A percentile compares a stretch with the other conserved stretches of the same genome.
Evolutionary conservation across 2,329 filamentous ascomycete genomes (phyloP).

Genomic region (Shiraia sp.): DNA sequence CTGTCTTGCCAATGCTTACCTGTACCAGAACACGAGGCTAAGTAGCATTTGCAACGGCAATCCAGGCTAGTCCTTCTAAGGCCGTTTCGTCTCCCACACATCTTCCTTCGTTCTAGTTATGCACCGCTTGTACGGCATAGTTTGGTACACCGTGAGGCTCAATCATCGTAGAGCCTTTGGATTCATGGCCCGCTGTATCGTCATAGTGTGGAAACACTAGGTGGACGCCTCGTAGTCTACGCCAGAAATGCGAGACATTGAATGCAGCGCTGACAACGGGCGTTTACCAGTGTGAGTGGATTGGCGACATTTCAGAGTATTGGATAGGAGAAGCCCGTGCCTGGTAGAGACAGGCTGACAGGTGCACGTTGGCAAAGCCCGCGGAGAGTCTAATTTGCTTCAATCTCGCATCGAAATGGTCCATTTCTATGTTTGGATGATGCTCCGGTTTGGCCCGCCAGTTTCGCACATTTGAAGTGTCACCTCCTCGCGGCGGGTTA

Average conservation of each 20-base stretch:
- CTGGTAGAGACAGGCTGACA: constrained; percentile 22
- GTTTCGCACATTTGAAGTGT: constrained; percentile 38
- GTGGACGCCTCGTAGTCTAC: constrained; percentile 12
- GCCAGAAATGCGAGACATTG: constrained; percentile 18
- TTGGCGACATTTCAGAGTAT: constrained; percentile 13
- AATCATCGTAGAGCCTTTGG: constrained; percentile 16
- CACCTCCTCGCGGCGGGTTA: constrained; percentile 32
- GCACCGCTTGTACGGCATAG: constrained; percentile 24
- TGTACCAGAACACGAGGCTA: constrained; percentile 29
- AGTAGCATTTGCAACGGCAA: constrained; percentile 21
- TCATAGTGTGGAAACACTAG: constrained; percentile 15
- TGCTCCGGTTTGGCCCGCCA: constrained; percentile 34
- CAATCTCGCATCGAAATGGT: constrained; percentile 23
- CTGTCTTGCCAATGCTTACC: constrained; percentile 16
- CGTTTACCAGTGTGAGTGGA: constrained; percentile 9
- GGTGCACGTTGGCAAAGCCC: constrained; percentile 17
- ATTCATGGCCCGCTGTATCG: constrained; percentile 8
- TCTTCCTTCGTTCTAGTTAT: constrained; percentile 25
- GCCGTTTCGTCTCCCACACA: constrained; percentile 25
- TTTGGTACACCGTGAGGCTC: constrained; percentile 24
- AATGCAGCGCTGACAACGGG: constrained; percentile 8
- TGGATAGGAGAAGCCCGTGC: constrained; percentile 19
- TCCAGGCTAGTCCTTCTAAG: constrained; percentile 24
- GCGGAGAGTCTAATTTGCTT: constrained; percentile 16
- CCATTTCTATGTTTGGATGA: constrained; percentile 31